Base-by-base conservation (phyloP, 2,329 filamentous ascomycete genomes). In the Botrytis byssoidea region DNA sequence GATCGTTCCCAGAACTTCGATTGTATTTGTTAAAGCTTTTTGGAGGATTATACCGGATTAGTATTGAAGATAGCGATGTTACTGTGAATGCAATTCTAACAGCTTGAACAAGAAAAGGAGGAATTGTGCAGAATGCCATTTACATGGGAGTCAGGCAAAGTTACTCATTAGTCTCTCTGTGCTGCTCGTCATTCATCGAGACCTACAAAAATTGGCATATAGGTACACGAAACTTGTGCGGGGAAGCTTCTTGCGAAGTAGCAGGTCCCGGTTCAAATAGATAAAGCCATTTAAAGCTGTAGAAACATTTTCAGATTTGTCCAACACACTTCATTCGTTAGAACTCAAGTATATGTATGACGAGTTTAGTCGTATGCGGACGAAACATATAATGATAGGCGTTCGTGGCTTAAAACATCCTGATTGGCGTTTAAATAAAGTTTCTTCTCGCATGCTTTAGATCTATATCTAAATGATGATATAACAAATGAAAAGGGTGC, bases 361-460 rank as follows among this genome's bases (percentile, higher is more conserved):
- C n/a, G 51, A 18, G 14, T 57, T 29, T 55, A 55, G 9, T 68
- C 46, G 46, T 48, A 25, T 57, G 32, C 14, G 32, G 35, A 40
- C 25, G 25, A 57, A 22, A 22, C 20, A 32, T 32, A 32, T 32
- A 29, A 42, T 42, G 35, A 25, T 51, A 35, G 64, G 35, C 48
- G 35, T 57, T 68, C n/a, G 48, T 68, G 48, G 66, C 66, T 57
- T 57, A 8, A 57, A 57, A 69, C 37, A 32, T 57, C n/a, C 66
- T 32, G 35, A 42, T 67, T 55, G 65, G 46, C 65, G 32, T 40
- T 67, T 67, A 40, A 51, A n/a, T 35, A 35, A 40, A 25, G n/a
- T 40, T 25, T 29, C 46, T 55, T 55, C 40, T 66, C n/a, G 51
- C 51, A 57, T 69, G n/a, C 16, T 64, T 42, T 64, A 40, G 37